phyloP scores from a whole-genome alignment of 1,139 yeast genomes.

The Taphrina deformans region DNA sequence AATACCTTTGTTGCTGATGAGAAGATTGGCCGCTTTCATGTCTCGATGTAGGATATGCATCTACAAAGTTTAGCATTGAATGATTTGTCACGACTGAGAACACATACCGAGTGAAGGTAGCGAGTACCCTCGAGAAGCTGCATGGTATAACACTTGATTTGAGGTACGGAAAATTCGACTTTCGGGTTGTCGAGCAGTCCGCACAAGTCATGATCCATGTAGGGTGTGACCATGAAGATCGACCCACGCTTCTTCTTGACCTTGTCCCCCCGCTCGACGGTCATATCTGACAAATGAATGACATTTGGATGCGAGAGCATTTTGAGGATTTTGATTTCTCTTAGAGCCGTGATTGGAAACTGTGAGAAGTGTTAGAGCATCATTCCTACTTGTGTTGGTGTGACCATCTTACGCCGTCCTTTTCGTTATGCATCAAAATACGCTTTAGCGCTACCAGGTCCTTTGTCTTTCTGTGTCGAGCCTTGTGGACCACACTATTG shows the following conservation, averaged over 20 bases:
- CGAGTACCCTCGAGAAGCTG: conserved; percentile 79
- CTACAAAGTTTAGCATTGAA: conserved; percentile 33
- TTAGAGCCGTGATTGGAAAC: conserved; percentile 90
- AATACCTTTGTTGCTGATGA: conserved; percentile 72
- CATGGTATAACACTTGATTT: conserved; percentile 77
- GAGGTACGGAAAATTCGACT: conserved; percentile 60
- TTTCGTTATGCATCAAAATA: conserved; percentile 75
- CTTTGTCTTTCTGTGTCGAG: conserved; percentile 54
- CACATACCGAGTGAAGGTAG: conserved; percentile 62
- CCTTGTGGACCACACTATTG: conserved; percentile 65
- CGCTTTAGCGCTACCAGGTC: conserved; percentile 81
- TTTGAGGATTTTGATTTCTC: conserved; percentile 86
- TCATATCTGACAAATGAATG: conserved; percentile 77
- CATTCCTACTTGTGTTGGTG: too few species aligned
- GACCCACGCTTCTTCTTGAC: conserved; percentile 44
- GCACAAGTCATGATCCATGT: conserved; percentile 89
- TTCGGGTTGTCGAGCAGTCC: conserved; percentile 86
- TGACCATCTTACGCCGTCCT: conserved; percentile 62
- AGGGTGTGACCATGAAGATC: conserved; percentile 88
- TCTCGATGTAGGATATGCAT: conserved; percentile 77
- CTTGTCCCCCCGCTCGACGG: conserved; percentile 57
- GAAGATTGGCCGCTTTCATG: conserved; percentile 88
- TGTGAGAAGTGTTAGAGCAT: conserved; percentile 19
- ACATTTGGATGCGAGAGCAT: conserved; percentile 68
- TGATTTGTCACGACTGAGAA: too few species aligned